A percentile compares a stretch with the other conserved stretches of the same genome.
phyloP scores from a whole-genome alignment of 2,329 filamentous ascomycete genomes.

The Parascedosporium putredinis region DNA sequence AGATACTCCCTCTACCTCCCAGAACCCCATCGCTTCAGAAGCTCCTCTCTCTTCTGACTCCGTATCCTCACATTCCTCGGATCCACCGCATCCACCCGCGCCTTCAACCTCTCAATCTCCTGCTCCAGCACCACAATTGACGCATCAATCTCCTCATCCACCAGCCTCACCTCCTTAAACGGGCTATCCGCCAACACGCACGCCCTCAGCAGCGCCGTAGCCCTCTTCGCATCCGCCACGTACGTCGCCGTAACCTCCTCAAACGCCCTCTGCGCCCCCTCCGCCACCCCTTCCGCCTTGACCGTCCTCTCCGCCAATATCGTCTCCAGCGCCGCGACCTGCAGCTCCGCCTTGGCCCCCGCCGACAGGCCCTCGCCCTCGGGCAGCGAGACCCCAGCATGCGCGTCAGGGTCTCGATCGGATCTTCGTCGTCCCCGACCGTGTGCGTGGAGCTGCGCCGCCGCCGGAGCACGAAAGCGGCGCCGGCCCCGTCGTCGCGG shows the following conservation, averaged over 20 bases:
- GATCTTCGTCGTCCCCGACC: slow-evolving; percentile 22
- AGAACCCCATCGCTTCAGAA: slow-evolving; percentile 32
- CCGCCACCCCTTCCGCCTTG: slow-evolving; percentile 33
- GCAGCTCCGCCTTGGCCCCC: slow-evolving; percentile 13
- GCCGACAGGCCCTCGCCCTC: slow-evolving; percentile 12
- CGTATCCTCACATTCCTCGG: slow-evolving; percentile 24
- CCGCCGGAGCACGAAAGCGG: slow-evolving; percentile 13
- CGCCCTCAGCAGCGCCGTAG: slow-evolving; percentile 38
- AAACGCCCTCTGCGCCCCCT: slow-evolving; percentile 38
- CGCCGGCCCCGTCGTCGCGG: too few species aligned
- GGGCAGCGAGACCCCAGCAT: slow-evolving; percentile 32
- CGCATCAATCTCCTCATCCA: slow-evolving; percentile 41
- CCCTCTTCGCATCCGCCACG: slow-evolving; percentile 35
- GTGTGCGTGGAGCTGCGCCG: slow-evolving; percentile 28
- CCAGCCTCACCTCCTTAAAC: slow-evolving; percentile 35
- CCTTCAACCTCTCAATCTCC: slow-evolving; percentile 31
- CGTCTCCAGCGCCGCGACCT: slow-evolving; percentile 23
- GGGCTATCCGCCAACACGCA: slow-evolving; percentile 42
- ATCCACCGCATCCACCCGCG: slow-evolving; percentile 28
- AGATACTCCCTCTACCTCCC: too few species aligned
- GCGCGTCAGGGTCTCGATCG: slow-evolving; percentile 38
- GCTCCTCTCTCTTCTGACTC: slow-evolving; percentile 38
- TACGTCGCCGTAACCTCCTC: slow-evolving; percentile 31
- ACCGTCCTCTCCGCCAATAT: slow-evolving; percentile 26
- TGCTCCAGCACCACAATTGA: slow-evolving; percentile 35